Base-by-base conservation (phyloP, 2,329 filamentous ascomycete genomes). In the Aspergillus jensenii region DNA sequence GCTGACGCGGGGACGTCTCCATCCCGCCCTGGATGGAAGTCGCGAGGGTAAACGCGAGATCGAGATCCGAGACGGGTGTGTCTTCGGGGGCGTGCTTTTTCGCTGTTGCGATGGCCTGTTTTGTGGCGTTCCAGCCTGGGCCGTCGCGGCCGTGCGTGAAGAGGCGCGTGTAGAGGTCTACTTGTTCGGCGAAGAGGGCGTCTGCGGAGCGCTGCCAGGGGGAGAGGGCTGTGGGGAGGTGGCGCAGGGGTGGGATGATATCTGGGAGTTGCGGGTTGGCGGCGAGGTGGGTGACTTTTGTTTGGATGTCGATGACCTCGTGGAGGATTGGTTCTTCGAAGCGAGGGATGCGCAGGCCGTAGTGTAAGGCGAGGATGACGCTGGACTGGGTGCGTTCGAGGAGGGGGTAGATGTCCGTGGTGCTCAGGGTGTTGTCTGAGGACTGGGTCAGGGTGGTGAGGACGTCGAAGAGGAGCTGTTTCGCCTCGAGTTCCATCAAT, bases 311-410 rank as follows among this genome's bases (percentile, higher is more conserved):
- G 33, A 73, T 73, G 41, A 83, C 78, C 23, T 82, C 77, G 53
- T 76, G 68, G 6, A 81, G 74, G 21, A 80, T 72, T 19, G 79
- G 63, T 1, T 79, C 78, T 56, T 83, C 78, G 61, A 61, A 62
- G 35, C 53, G 59, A 3, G 65, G 52, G 48, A 83, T 81, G 8
- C 81, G 78, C 55, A 81, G 76, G 0, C 81, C 81, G 64, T 83
- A 84, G 14, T 81, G 76, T 9, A 83, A 76, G 4, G 76, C 80
- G 59, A 83, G 79, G 3, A 83, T 81, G 33, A 83, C 74, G 60
- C 78, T 81, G 0, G 79, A 78, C 5, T 81, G 82, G 60, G 81
- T 82, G 1, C 80, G 74, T 63, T 83, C 80, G 19, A 83, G 69
- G 25, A 78, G 73, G 46, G 77, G 76, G 64, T 82, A 81, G 71